Percentiles rank a stretch among this genome's conserved stretches.
Conservation (phyloP, 139 green algal genomes). For the Trebouxia sp. region DNA sequence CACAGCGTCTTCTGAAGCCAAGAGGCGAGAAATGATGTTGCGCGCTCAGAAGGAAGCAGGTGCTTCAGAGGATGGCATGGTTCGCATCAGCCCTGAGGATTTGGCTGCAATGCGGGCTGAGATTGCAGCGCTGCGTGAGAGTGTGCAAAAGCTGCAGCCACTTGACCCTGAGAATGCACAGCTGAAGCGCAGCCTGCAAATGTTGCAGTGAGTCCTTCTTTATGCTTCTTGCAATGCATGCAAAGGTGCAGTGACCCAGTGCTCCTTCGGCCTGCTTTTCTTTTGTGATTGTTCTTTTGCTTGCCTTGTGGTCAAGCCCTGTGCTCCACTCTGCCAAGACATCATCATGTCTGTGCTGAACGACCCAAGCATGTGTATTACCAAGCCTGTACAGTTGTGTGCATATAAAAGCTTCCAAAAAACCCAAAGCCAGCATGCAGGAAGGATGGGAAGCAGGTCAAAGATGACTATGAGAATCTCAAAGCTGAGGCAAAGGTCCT, state of each 20-base stretch:
- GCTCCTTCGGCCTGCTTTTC: too few species aligned
- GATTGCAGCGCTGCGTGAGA: neutral
- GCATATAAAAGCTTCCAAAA: neutral
- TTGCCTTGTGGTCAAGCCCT: too few species aligned
- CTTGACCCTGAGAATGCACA: constrained; percentile 15
- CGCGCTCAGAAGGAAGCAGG: neutral
- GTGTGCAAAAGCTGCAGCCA: constrained; percentile 19
- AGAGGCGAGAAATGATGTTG: constrained; percentile 16
- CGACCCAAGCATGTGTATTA: neutral
- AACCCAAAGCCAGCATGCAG: neutral
- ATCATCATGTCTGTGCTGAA: neutral
- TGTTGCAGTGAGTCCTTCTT: neutral
- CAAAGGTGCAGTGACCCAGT: too few species aligned
- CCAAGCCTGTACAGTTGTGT: too few species aligned
- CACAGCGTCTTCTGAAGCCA: constrained; percentile 16
- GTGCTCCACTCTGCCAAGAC: neutral
- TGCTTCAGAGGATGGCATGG: constrained; percentile 25
- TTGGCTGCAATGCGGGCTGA: constrained; percentile 6
- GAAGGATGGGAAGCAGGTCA: constrained; percentile 15
- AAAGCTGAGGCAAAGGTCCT: constrained; percentile 20
- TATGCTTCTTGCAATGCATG: neutral
- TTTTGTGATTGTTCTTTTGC: too few species aligned
- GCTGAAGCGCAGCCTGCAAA: constrained; percentile 26
- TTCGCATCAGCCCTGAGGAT: constrained; percentile 17
- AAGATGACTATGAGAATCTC: constrained; percentile 24